These are phyloP conservation scores for Phycomyces blakesleeanus DNA, from an alignment of 192 early-diverging fungal genomes.

Conservation along the genomic window DNA sequence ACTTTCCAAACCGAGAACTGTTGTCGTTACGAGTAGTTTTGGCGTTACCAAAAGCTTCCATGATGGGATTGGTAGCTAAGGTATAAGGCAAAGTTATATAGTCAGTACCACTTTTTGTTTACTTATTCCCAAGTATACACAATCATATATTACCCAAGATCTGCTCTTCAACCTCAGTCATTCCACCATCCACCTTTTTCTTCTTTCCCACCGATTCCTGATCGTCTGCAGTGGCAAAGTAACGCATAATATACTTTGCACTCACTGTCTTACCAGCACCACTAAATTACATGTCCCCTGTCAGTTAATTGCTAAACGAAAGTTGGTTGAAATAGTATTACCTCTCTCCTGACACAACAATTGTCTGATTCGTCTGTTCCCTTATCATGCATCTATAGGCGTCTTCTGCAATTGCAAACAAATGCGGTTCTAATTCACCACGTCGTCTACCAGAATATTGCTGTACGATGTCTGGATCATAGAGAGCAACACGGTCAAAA, in stretches of 20 bases:
- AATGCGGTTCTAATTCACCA: constrained; percentile 94
- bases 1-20: constrained; percentile 97
- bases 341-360: constrained; percentile 96
- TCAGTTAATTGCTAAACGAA: no score
- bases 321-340: constrained; percentile 13
- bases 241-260: constrained; percentile 98
- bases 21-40: constrained; percentile 99
- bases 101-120: no score
- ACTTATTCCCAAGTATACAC: neutral
- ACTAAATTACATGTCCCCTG: constrained; percentile 26
- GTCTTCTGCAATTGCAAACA: constrained; percentile 98
- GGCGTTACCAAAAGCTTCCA: constrained; percentile 99
- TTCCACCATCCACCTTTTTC: constrained; percentile 44
- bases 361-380: constrained; percentile 92
- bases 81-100: no score
- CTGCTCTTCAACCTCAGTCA: constrained; percentile 77
- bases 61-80: constrained; percentile 97
- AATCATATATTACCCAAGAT: constrained; percentile 31
- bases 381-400: constrained; percentile 94
- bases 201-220: constrained; percentile 44
- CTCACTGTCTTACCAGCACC: constrained; percentile 97
- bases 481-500: constrained; percentile 81
- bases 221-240: constrained; percentile 85
- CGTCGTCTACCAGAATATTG: constrained; percentile 90
- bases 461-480: constrained; percentile 88